A percentile compares a stretch with the other conserved stretches of the same genome.
Conservation (phyloP, 371 early-diverging fungal species). For the Rhizopus sp. region DNA sequence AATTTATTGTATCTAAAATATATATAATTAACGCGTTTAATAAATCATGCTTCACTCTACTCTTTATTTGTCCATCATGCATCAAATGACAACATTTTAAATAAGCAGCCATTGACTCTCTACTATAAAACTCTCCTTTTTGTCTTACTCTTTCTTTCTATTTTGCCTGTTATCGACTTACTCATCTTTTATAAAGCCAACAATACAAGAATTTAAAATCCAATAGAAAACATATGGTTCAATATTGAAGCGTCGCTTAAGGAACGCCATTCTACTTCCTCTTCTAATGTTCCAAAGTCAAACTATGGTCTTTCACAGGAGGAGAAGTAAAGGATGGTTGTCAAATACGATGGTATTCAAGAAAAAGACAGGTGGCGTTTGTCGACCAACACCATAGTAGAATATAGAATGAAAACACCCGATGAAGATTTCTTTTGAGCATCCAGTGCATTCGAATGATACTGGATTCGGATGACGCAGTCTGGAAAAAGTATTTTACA, state of each 20-base stretch:
- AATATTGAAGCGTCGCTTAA: neutral
- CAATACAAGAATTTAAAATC: neutral
- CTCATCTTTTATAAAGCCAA: neutral
- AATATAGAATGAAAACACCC: constrained; percentile 1
- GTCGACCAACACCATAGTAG: neutral
- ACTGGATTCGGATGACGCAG: neutral
- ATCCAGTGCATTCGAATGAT: constrained; percentile 5
- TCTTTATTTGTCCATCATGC: too few species aligned
- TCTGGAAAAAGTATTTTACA: constrained; percentile 3
- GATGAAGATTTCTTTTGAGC: neutral
- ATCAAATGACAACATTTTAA: too few species aligned
- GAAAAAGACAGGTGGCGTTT: neutral
- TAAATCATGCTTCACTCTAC: too few species aligned
- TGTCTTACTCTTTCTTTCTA: too few species aligned
- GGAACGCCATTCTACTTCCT: neutral
- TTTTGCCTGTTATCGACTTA: too few species aligned
- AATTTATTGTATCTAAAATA: too few species aligned
- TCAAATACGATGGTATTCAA: neutral
- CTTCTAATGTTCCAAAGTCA: constrained; percentile 1
- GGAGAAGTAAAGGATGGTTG: neutral
- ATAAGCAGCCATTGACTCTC: too few species aligned
- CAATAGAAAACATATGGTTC: neutral
- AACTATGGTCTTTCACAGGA: neutral
- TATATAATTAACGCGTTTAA: too few species aligned
- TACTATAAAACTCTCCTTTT: too few species aligned